Evolutionary conservation across 225 moss, liverwort and hornwort genomes (phyloP).

Genomic region (Ulota crispa): DNA sequence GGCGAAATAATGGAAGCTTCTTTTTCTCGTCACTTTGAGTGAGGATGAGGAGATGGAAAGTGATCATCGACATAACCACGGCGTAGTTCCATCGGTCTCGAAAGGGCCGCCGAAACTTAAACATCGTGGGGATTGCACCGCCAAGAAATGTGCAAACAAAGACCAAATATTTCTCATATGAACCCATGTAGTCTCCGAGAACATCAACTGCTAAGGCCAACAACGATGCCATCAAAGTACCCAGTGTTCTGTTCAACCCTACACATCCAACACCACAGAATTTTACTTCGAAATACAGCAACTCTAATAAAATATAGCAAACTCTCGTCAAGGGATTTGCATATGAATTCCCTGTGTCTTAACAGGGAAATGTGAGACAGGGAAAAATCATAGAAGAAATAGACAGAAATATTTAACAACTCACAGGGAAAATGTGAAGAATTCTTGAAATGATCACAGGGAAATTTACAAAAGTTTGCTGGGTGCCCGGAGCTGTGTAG

Average conservation of each 20-base stretch:
- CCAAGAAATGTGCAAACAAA: slow-evolving; percentile 39
- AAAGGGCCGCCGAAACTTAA: slow-evolving; percentile 45
- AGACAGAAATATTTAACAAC: too few species aligned
- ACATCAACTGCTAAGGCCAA: slow-evolving; percentile 35
- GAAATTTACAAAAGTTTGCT: too few species aligned
- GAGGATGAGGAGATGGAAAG: slow-evolving; percentile 48
- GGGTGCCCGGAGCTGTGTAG: not conserved
- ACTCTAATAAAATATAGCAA: not conserved
- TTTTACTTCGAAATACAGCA: not conserved
- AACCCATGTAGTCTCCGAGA: slow-evolving; percentile 38
- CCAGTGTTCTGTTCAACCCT: slow-evolving; percentile 46
- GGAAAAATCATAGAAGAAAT: too few species aligned
- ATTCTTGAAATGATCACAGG: too few species aligned
- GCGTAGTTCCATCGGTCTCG: slow-evolving; percentile 49
- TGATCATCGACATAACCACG: slow-evolving; percentile 51
- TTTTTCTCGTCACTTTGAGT: slow-evolving; percentile 43
- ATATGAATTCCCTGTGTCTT: too few species aligned
- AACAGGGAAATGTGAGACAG: too few species aligned
- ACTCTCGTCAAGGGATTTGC: too few species aligned
- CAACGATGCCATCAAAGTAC: slow-evolving; percentile 40
- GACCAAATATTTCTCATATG: slow-evolving; percentile 39
- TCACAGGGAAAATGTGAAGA: too few species aligned
- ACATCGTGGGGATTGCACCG: slow-evolving; percentile 43
- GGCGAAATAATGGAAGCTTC: slow-evolving; percentile 40
- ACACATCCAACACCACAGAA: slow-evolving; percentile 22